Conservation (phyloP, 2,329 filamentous ascomycete species). For the Fusarium liriodendri region DNA sequence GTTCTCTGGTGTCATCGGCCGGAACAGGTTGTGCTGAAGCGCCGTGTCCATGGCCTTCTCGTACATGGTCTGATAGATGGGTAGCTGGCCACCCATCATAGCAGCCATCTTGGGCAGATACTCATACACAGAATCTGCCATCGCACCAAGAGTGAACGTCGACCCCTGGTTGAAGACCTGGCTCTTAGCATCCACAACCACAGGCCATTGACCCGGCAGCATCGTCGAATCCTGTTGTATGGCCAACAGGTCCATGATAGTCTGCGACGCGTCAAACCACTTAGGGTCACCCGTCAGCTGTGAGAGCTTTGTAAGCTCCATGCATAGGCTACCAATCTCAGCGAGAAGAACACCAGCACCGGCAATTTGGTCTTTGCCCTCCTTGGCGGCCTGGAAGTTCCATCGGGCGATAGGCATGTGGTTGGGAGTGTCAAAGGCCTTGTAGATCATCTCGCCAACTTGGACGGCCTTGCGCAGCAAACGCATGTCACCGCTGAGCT, state of each 20-base stretch:
- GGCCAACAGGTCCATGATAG: constrained; percentile 75
- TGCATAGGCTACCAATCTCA: constrained; percentile 71
- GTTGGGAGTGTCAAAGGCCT: constrained; percentile 75
- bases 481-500: constrained; percentile 68
- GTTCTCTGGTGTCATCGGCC: constrained; percentile 67
- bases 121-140: constrained; percentile 74
- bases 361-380: constrained; percentile 41
- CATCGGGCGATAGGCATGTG: constrained; percentile 69
- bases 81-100: constrained; percentile 66
- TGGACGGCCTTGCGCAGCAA: constrained; percentile 72
- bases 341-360: constrained; percentile 57
- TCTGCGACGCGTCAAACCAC: constrained; percentile 78
- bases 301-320: constrained; percentile 79
- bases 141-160: constrained; percentile 62
- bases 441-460: constrained; percentile 72
- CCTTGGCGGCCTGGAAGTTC: constrained; percentile 54
- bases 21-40: constrained; percentile 69
- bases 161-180: constrained; percentile 37
- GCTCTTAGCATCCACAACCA: constrained; percentile 39
- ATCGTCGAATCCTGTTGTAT: constrained; percentile 72
- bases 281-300: constrained; percentile 79
- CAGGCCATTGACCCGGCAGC: constrained; percentile 80
- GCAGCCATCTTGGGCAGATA: constrained; percentile 91
- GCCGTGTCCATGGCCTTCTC: constrained; percentile 65
- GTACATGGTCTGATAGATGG: constrained; percentile 69